Evolutionary conservation across 2,329 filamentous ascomycete species (phyloP).

Genomic region (Rutstroemia sp.): DNA sequence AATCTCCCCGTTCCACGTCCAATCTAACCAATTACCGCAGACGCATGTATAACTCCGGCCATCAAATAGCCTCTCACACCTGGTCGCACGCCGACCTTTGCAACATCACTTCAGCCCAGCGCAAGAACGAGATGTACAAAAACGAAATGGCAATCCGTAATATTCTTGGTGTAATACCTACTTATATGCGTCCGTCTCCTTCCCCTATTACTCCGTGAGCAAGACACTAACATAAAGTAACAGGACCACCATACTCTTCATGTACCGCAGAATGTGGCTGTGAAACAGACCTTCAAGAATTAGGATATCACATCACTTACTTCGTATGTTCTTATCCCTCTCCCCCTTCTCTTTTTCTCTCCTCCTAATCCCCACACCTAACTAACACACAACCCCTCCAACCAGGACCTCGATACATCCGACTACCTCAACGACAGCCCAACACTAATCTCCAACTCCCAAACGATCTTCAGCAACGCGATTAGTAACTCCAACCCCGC

Average conservation of each 20-base stretch:
- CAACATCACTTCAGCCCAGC: conserved; percentile 34
- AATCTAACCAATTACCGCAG: conserved; percentile 16
- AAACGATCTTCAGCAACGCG: conserved; percentile 30
- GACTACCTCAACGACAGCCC: conserved; percentile 41
- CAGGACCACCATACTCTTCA: conserved; percentile 35
- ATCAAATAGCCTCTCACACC: conserved; percentile 53
- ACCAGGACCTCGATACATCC: conserved; percentile 36
- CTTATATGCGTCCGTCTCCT: conserved; percentile 42
- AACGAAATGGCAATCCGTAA: conserved; percentile 48
- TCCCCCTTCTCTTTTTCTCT: background rate
- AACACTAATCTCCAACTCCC: conserved; percentile 36
- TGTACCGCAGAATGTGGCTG: conserved; percentile 32
- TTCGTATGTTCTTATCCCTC: conserved; percentile 29
- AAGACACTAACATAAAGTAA: background rate
- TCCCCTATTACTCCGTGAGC: background rate
- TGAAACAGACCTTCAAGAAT: conserved; percentile 30
- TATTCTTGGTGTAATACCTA: conserved; percentile 45
- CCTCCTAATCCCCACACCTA: too few species aligned
- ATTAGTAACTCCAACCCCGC: conserved; percentile 2
- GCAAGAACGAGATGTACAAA: conserved; percentile 42
- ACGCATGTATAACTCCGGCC: conserved; percentile 36
- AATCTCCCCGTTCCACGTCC: background rate
- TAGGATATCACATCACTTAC: conserved; percentile 42
- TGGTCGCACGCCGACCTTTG: conserved; percentile 44
- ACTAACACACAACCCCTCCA: background rate